Percentiles rank a stretch among this genome's conserved stretches.
Conservation (phyloP, 2,329 filamentous ascomycete species). For the Metarhizium sp. region DNA sequence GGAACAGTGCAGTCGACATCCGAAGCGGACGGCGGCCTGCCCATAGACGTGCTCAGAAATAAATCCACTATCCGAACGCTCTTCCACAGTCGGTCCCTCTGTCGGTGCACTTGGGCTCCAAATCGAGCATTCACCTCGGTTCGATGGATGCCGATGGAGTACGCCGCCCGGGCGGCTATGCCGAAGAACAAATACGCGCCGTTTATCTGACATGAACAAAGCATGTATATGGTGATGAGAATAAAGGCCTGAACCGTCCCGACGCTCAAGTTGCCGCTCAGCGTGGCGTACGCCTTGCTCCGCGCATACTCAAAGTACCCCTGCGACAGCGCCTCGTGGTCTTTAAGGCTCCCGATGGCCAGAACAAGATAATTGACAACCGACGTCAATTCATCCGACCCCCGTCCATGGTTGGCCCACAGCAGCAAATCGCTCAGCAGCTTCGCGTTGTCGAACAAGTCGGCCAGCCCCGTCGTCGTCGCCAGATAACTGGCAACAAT, state of each 20-base stretch:
- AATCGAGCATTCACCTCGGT: constrained; percentile 46
- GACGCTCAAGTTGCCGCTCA: constrained; percentile 37
- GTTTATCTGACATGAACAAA: constrained; percentile 45
- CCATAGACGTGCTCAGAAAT: constrained; percentile 44
- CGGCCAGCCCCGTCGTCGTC: constrained; percentile 35
- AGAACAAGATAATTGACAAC: constrained; percentile 40
- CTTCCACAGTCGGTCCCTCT: constrained; percentile 43
- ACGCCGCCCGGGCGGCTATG: constrained; percentile 41
- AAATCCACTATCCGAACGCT: constrained; percentile 42
- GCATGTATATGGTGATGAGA: constrained; percentile 44
- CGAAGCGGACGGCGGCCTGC: constrained; percentile 41
- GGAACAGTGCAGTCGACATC: constrained; percentile 46
- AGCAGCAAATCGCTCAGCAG: constrained; percentile 29
- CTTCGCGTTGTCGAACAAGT: constrained; percentile 34
- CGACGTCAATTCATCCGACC: constrained; percentile 26
- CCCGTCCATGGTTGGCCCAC: constrained; percentile 29
- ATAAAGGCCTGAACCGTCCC: constrained; percentile 41
- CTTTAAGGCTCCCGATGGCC: constrained; percentile 36
- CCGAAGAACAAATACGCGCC: constrained; percentile 46
- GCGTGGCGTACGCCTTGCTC: constrained; percentile 31
- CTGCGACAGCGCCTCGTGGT: constrained; percentile 31
- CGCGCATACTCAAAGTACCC: constrained; percentile 41
- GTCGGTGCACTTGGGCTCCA: constrained; percentile 30
- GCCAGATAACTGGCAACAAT: constrained; percentile 28
- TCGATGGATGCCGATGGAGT: constrained; percentile 43